These are phyloP conservation scores for Fagus sylvatica DNA, from an alignment of 306 rosid genomes.

Conservation along the genomic window DNA sequence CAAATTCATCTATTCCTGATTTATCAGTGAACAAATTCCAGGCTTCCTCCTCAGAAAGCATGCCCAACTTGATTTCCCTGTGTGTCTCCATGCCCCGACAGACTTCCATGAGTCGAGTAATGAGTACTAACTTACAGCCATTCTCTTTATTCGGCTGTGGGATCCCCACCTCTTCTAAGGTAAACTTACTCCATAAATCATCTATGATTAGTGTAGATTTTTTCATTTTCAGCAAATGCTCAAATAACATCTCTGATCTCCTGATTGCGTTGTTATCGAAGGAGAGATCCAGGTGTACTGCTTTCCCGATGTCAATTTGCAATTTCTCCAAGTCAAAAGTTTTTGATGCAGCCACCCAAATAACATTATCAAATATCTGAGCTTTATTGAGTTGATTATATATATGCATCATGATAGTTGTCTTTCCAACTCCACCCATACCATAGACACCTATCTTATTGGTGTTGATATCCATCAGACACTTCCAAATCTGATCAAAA, in stretches of 20 bases:
- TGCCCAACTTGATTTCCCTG: slow-evolving; percentile 13
- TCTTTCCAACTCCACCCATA: slow-evolving; percentile 40
- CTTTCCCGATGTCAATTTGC: slow-evolving; percentile 16
- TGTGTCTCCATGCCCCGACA: slow-evolving; percentile 33
- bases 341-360: slow-evolving; percentile 27
- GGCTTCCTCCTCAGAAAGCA: slow-evolving; percentile 23
- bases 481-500: slow-evolving; percentile 8
- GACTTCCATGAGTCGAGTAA: slow-evolving; percentile 19
- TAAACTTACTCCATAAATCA: slow-evolving; percentile 32
- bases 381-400: slow-evolving; percentile 19
- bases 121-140: slow-evolving; percentile 25
- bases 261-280: not conserved
- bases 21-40: slow-evolving; percentile 24
- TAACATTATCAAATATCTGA: slow-evolving; percentile 20
- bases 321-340: slow-evolving; percentile 8
- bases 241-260: slow-evolving; percentile 17
- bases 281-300: slow-evolving; percentile 6
- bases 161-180: slow-evolving; percentile 28
- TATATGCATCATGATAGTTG: slow-evolving; percentile 18
- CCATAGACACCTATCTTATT: slow-evolving; percentile 22
- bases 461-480: slow-evolving; percentile 7
- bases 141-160: slow-evolving; percentile 22
- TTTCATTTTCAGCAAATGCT: slow-evolving; percentile 15
- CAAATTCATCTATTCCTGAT: slow-evolving; percentile 16
- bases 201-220: slow-evolving; percentile 24